These are phyloP conservation scores for Hyaloperonospora arabidopsidis DNA, from an alignment of 352 stramenopile genomes.

Conservation along the genomic window DNA sequence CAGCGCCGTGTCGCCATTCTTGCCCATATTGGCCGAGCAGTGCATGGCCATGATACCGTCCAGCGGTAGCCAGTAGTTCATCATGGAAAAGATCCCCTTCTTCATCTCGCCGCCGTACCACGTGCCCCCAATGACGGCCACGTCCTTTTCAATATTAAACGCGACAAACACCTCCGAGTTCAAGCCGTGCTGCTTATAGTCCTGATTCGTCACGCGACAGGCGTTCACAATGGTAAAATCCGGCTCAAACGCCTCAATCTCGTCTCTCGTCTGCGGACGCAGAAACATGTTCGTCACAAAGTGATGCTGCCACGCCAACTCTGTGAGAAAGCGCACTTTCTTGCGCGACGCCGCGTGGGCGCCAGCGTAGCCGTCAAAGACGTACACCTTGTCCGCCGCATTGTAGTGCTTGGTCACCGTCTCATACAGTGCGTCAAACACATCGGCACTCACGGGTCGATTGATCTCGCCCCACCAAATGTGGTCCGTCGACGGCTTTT, in stretches of 20 bases:
- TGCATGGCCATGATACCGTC: constrained; percentile 96
- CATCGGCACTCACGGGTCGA: constrained; percentile 86
- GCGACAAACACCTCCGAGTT: constrained; percentile 95
- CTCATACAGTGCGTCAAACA: constrained; percentile 94
- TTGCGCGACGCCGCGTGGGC: constrained; percentile 88
- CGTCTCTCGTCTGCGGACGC: constrained; percentile 62
- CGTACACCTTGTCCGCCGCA: constrained; percentile 89
- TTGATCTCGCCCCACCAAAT: constrained; percentile 98
- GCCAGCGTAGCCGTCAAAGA: constrained; percentile 95
- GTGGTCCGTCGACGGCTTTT: constrained; percentile 86
- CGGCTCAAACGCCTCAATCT: constrained; percentile 91
- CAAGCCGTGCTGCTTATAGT: constrained; percentile 91
- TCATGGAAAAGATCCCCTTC: constrained; percentile 97
- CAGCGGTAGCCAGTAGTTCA: constrained; percentile 97
- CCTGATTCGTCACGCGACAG: constrained; percentile 91
- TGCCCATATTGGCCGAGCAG: constrained; percentile 96
- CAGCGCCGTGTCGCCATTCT: constrained; percentile 92
- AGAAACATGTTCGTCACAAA: constrained; percentile 98
- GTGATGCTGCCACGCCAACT: constrained; percentile 97
- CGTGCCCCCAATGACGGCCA: constrained; percentile 92
- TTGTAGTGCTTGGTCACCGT: constrained; percentile 92
- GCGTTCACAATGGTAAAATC: constrained; percentile 98
- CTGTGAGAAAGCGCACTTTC: constrained; percentile 96
- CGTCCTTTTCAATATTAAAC: constrained; percentile 95
- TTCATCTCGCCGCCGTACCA: constrained; percentile 99